A percentile compares a stretch with the other conserved stretches of the same genome.
phyloP scores from a whole-genome alignment of 2,329 filamentous ascomycete species.

The Colletotrichum tropicale region DNA sequence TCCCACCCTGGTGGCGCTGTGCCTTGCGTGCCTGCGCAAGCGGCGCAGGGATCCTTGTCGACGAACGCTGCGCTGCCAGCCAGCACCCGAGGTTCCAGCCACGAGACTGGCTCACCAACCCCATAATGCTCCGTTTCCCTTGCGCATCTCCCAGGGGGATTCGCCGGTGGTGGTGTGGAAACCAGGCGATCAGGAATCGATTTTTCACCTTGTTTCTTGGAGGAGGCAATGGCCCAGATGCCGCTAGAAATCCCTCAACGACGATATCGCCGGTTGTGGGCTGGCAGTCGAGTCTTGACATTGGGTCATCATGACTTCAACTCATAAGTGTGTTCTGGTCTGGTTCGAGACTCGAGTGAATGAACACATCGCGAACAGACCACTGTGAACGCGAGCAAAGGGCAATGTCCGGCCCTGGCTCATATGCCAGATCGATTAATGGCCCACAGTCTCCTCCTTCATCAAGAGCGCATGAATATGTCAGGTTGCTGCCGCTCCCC shows the following conservation, averaged over 20 bases:
- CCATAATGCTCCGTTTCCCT: neutral
- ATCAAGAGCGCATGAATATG: slow-evolving; percentile 8
- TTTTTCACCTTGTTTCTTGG: neutral
- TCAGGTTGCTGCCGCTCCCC: neutral
- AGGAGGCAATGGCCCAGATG: slow-evolving; percentile 12
- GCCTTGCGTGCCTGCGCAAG: slow-evolving; percentile 23
- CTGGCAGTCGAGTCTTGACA: neutral
- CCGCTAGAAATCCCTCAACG: neutral
- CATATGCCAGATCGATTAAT: neutral
- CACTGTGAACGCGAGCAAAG: neutral
- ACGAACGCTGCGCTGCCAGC: neutral
- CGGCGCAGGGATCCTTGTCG: slow-evolving; percentile 1
- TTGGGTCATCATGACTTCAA: neutral
- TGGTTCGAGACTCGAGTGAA: neutral
- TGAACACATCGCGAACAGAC: neutral
- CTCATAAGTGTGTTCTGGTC: neutral
- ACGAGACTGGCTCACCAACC: neutral
- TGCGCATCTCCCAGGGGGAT: slow-evolving; percentile 7
- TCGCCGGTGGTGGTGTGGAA: slow-evolving; percentile 13
- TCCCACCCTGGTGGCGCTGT: slow-evolving; percentile 16
- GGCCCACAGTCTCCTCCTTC: slow-evolving; percentile 1
- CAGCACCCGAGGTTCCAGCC: neutral
- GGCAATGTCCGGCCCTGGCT: neutral
- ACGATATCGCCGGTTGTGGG: neutral
- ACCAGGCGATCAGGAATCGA: slow-evolving; percentile 3